phyloP scores from a whole-genome alignment of 2,329 filamentous ascomycete species.

The Paecilomyces sp. region DNA sequence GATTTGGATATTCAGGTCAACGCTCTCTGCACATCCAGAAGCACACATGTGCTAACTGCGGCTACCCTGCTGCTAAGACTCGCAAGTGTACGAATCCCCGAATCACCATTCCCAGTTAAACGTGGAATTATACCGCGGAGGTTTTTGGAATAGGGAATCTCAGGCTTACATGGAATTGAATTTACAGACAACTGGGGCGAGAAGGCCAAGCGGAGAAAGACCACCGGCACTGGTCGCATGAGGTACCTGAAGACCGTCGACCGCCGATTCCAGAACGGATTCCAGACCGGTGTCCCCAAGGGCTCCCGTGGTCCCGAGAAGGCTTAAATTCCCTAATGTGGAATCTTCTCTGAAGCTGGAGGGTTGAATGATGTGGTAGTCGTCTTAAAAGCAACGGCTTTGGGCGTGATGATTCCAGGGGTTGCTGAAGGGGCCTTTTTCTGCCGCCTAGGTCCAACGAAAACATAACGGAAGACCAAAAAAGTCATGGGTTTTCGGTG shows the following conservation, averaged over 20 bases:
- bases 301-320: slow-evolving; percentile 62
- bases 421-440: slow-evolving; percentile 26
- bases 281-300: slow-evolving; percentile 85
- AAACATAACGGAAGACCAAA: background rate
- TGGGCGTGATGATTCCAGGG: slow-evolving; percentile 17
- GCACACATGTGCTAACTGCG: slow-evolving; percentile 93
- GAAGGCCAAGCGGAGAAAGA: slow-evolving; percentile 99
- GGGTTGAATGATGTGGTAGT: slow-evolving; percentile 30
- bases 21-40: slow-evolving; percentile 99
- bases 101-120: slow-evolving; percentile 21
- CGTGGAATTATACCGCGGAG: slow-evolving; percentile 9
- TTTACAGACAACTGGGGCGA: slow-evolving; percentile 94
- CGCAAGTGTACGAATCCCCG: slow-evolving; percentile 77
- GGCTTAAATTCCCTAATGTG: slow-evolving; percentile 32
- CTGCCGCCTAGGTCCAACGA: slow-evolving; percentile 12
- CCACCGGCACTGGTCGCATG: slow-evolving; percentile 93
- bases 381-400: slow-evolving; percentile 27
- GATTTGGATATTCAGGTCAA: slow-evolving; percentile 56
- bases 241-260: slow-evolving; percentile 88
- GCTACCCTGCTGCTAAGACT: slow-evolving; percentile 94
- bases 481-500: slow-evolving; percentile 1
- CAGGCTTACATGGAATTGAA: slow-evolving; percentile 21
- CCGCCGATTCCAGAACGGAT: slow-evolving; percentile 95
- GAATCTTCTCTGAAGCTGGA: slow-evolving; percentile 32
- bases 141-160: slow-evolving; percentile 1